Evolutionary conservation across 2,329 filamentous ascomycete genomes (phyloP), one percentile per base, ranked within the genome.

Genomic region (Penicillium sp.): DNA sequence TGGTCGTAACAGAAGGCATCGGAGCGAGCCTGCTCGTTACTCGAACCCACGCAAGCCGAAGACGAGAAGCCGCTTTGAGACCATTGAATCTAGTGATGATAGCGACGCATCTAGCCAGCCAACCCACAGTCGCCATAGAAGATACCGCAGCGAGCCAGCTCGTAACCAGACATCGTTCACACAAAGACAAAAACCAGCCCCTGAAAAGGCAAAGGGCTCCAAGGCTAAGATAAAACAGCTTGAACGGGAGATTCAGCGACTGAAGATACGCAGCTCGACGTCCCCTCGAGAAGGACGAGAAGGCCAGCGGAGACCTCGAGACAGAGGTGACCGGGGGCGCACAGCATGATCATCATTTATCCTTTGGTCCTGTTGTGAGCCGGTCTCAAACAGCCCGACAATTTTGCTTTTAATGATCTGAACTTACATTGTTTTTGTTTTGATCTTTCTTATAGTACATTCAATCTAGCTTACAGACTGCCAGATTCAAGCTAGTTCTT

Each of bases 11-110:
- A 52, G 43, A 45, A 52, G 43, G 42, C 21, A 46, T 27, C 24
- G 32, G 31, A 47, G 50, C 18, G 24, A 47, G 44, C 22, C 38
- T 46, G 24, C 34, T 48, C 10, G 21, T 27, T 41, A 48, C 32
- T 41, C 21, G n/a, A 41, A 16, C 91, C 0, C 14, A 45, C 5
- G 22, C 13, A 45, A 24, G 4, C 22, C 24, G 27, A 45, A 45
- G 24, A n/a, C n/a, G n/a, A 45, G 27, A 32, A 18, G n/a, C 14
- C 14, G 13, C 21, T 24, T 24, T 24, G 21, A 42, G 21, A 32
- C 11, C n/a, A 45, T 9, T 18, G 14, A 45, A 32, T 16, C 11
- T 45, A 45, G n/a, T 31, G n/a, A 32, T 45, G 14, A 45, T 11
- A 31, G 8, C 4, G 27, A 45, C 9, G 40, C 5, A 1, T 45